Conservation (phyloP, 495 filamentous ascomycete genomes). For the Xylaria flabelliformis region DNA sequence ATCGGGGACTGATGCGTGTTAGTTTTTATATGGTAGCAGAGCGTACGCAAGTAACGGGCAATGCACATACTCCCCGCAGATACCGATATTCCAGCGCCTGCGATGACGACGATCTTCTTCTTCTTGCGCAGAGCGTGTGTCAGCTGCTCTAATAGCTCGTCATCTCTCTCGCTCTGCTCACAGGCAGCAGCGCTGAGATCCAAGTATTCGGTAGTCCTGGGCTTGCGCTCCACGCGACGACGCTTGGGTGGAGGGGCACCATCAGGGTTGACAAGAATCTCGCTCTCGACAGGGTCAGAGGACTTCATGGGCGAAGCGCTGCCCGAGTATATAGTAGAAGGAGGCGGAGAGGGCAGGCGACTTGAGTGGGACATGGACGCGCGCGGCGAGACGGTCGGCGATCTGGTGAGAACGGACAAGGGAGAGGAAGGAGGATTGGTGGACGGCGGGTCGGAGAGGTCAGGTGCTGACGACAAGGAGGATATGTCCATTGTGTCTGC, state of each 20-base stretch:
- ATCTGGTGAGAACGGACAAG: slow-evolving; percentile 56
- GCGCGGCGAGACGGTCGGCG: slow-evolving; percentile 56
- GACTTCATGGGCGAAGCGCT: slow-evolving; percentile 51
- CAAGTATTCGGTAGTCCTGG: slow-evolving; percentile 77
- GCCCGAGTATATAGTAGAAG: slow-evolving; percentile 50
- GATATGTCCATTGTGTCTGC: slow-evolving; percentile 31
- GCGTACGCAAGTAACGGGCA: slow-evolving; percentile 13
- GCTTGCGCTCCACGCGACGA: slow-evolving; percentile 70
- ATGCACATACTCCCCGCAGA: slow-evolving; percentile 86
- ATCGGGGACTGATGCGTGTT: slow-evolving; percentile 75
- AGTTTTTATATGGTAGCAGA: slow-evolving; percentile 30
- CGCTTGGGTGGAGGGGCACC: slow-evolving; percentile 75
- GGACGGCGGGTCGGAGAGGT: slow-evolving; percentile 40
- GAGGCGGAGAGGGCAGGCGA: slow-evolving; percentile 52
- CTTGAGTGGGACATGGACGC: slow-evolving; percentile 30
- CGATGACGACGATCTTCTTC: slow-evolving; percentile 95
- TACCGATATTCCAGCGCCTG: slow-evolving; percentile 94
- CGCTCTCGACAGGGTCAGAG: slow-evolving; percentile 42
- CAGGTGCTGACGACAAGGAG: slow-evolving; percentile 34
- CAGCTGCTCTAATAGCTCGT: slow-evolving; percentile 67
- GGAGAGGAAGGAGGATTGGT: slow-evolving; percentile 56
- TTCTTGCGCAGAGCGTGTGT: slow-evolving; percentile 81
- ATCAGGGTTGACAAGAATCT: slow-evolving; percentile 62
- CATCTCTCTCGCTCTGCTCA: slow-evolving; percentile 52
- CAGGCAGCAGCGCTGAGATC: slow-evolving; percentile 62